These are phyloP conservation scores for Saccharomycopsis sp. DNA, from an alignment of 805 yeast genomes.

Conservation along the genomic window DNA sequence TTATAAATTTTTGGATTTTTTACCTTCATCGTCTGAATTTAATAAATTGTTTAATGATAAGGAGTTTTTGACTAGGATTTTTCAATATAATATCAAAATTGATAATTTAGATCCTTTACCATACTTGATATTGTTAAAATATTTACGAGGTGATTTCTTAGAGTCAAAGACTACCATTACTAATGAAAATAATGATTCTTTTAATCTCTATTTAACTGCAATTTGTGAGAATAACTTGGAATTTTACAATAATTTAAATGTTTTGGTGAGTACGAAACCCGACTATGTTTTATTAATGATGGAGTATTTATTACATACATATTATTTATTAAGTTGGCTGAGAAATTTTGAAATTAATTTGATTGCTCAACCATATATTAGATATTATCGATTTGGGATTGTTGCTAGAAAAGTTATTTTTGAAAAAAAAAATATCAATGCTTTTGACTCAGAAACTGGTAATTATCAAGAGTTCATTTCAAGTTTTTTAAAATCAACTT, in stretches of 20 bases:
- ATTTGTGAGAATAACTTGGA: neutral
- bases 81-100: neutral
- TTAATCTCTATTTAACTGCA: constrained; percentile 1
- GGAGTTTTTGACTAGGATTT: constrained; percentile 3
- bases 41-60: constrained; percentile 11
- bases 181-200: constrained; percentile 8
- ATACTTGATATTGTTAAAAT: constrained; percentile 7
- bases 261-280: neutral
- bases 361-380: neutral
- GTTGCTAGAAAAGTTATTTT: neutral
- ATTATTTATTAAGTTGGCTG: neutral
- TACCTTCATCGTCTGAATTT: constrained; percentile 12
- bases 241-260: constrained; percentile 1
- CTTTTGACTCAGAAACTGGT: neutral
- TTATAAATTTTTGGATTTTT: constrained; percentile 3
- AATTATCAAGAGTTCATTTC: neutral
- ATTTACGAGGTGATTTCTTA: constrained; percentile 15
- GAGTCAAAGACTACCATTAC: constrained; percentile 4
- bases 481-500: neutral
- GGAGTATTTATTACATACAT: constrained; percentile 5
- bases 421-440: neutral
- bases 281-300: constrained; percentile 5
- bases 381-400: neutral
- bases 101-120: constrained; percentile 5
- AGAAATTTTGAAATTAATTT: neutral